phyloP scores from a whole-genome alignment of 2,329 filamentous ascomycete genomes.

The Scopulariopsis brevicaulis region DNA sequence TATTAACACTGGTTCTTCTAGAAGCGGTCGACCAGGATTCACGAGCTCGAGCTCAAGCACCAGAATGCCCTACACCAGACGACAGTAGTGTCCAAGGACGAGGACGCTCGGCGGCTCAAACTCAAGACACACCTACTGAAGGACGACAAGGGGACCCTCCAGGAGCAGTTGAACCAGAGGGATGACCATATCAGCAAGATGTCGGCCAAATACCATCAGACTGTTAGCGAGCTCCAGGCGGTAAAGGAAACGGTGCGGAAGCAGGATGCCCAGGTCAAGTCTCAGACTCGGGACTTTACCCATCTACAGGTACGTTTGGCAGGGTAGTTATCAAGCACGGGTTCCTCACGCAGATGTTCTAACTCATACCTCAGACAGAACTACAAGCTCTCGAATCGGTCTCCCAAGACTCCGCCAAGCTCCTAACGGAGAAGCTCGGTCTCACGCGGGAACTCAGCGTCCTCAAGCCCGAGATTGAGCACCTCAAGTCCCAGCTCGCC shows the following conservation, averaged over 20 bases:
- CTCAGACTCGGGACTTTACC: slow-evolving; percentile 35
- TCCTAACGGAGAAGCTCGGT: slow-evolving; percentile 48
- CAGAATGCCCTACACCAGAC: slow-evolving; percentile 52
- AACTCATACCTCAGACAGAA: slow-evolving; percentile 47
- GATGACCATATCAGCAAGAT: slow-evolving; percentile 46
- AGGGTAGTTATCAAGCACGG: background rate
- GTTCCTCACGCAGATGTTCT: background rate
- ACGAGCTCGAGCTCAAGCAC: slow-evolving; percentile 58
- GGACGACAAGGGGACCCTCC: slow-evolving; percentile 61
- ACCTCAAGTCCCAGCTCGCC: slow-evolving; percentile 40
- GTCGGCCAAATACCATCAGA: slow-evolving; percentile 23
- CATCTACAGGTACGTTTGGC: slow-evolving; percentile 29
- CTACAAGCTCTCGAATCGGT: slow-evolving; percentile 55
- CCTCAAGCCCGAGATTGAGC: slow-evolving; percentile 44
- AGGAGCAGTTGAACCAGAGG: slow-evolving; percentile 47
- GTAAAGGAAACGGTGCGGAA: slow-evolving; percentile 27
- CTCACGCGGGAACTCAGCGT: slow-evolving; percentile 38
- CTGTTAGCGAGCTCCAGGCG: slow-evolving; percentile 29
- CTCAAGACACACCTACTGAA: slow-evolving; percentile 61
- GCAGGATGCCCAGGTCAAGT: slow-evolving; percentile 35
- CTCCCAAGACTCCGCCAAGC: slow-evolving; percentile 57
- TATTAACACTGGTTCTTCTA: slow-evolving; percentile 11
- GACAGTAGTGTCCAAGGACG: slow-evolving; percentile 60
- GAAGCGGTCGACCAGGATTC: slow-evolving; percentile 18
- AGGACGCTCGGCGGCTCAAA: slow-evolving; percentile 59